These are phyloP conservation scores for Pseudonectria foliicola DNA, from an alignment of 2,329 filamentous ascomycete species.

Conservation along the genomic window DNA sequence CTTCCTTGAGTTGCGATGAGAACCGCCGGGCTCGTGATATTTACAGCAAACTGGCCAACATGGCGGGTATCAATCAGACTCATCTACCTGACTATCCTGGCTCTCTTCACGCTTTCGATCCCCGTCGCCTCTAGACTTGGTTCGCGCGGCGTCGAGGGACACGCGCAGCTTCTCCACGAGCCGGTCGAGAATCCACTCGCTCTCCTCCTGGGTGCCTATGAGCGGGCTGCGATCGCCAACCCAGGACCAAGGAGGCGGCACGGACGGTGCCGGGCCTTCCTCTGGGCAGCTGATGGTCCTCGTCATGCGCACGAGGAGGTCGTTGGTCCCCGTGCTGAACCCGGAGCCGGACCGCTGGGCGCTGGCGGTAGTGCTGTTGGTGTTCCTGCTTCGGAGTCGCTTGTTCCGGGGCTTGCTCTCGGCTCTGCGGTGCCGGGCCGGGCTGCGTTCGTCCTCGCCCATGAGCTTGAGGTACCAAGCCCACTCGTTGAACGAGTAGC, in stretches of 20 bases:
- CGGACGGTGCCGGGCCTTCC: too few species aligned
- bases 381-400: constrained; percentile 2
- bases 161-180: constrained; percentile 47
- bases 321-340: neutral
- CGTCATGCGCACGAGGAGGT: too few species aligned
- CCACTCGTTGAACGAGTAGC: constrained; percentile 81
- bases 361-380: too few species aligned
- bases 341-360: too few species aligned
- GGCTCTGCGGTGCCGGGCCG: constrained; percentile 41
- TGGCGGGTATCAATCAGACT: neutral
- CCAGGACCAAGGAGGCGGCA: constrained; percentile 58
- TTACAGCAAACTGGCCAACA: too few species aligned
- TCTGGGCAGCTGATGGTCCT: too few species aligned
- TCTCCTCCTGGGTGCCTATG: constrained; percentile 61
- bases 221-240: constrained; percentile 61
- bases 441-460: constrained; percentile 52
- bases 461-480: constrained; percentile 75
- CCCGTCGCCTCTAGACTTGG: too few species aligned
- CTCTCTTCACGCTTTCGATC: constrained; percentile 1
- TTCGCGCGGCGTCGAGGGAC: constrained; percentile 20
- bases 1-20: neutral
- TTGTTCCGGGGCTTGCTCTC: constrained; percentile 18
- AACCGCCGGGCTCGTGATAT: too few species aligned
- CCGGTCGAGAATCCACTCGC: constrained; percentile 65
- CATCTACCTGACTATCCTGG: neutral